Conservation (phyloP, 768 basidiomycete genomes). For the Mycena latifolia region DNA sequence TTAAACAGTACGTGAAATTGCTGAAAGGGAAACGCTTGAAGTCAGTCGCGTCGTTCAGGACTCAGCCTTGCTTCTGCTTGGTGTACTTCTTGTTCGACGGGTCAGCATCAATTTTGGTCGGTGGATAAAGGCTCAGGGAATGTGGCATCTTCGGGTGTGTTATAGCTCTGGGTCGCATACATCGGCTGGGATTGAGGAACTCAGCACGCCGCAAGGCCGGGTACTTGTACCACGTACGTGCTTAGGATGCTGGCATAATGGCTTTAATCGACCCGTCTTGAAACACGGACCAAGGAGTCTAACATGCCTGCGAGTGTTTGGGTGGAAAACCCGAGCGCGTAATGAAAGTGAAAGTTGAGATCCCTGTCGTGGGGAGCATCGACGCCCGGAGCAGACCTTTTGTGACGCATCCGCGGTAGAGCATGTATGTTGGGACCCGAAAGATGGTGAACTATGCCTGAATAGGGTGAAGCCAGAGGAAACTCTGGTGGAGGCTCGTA, state of each 20-base stretch:
- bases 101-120: too few species aligned
- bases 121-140: slow-evolving; percentile 70
- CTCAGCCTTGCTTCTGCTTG: too few species aligned
- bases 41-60: too few species aligned
- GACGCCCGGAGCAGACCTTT: slow-evolving; percentile 81
- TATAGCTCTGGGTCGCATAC: slow-evolving; percentile 72
- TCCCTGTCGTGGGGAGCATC: slow-evolving; percentile 75
- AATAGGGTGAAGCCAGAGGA: slow-evolving; percentile 82
- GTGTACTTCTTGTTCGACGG: too few species aligned
- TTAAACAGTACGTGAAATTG: too few species aligned
- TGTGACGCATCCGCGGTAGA: slow-evolving; percentile 83
- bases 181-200: slow-evolving; percentile 70
- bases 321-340: slow-evolving; percentile 76
- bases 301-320: slow-evolving; percentile 86
- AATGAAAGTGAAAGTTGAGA: slow-evolving; percentile 82
- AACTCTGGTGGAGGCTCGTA: slow-evolving; percentile 97
- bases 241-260: slow-evolving; percentile 84
- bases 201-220: slow-evolving; percentile 70
- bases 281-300: slow-evolving; percentile 91
- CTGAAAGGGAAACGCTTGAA: too few species aligned
- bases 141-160: slow-evolving; percentile 76
- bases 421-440: slow-evolving; percentile 90
- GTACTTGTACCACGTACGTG: slow-evolving; percentile 64
- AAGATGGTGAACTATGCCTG: slow-evolving; percentile 93
- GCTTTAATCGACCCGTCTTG: slow-evolving; percentile 86